Conservation (phyloP, 139 green algal species). For the Picochlorum sp. region DNA sequence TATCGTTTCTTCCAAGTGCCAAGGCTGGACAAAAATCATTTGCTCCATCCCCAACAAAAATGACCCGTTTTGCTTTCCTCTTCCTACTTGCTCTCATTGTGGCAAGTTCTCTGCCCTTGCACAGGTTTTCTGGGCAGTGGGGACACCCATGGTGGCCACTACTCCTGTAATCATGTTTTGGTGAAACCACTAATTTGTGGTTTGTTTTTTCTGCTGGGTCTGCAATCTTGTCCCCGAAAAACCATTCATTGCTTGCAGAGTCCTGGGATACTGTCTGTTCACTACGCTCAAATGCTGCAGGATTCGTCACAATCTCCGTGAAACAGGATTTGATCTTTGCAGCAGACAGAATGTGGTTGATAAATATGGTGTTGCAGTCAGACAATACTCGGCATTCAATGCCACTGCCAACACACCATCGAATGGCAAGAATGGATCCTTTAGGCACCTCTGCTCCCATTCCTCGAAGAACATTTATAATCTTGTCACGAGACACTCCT, state of each 20-base stretch:
- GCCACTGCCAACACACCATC: slow-evolving; percentile 18
- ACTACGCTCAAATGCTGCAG: slow-evolving; percentile 46
- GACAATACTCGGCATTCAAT: slow-evolving; percentile 45
- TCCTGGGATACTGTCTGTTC: neutral
- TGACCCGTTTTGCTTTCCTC: neutral
- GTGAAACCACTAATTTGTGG: slow-evolving; percentile 18
- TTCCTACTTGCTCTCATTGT: slow-evolving; percentile 17
- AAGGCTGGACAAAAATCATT: slow-evolving; percentile 76
- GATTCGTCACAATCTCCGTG: slow-evolving; percentile 55
- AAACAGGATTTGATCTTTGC: slow-evolving; percentile 24
- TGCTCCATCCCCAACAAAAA: slow-evolving; percentile 67
- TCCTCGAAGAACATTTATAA: slow-evolving; percentile 47
- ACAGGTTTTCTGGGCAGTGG: slow-evolving; percentile 68
- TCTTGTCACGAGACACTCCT: slow-evolving; percentile 52
- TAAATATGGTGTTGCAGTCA: slow-evolving; percentile 71
- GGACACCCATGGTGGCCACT: slow-evolving; percentile 47
- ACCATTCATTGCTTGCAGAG: neutral
- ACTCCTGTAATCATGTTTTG: slow-evolving; percentile 2
- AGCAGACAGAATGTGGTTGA: slow-evolving; percentile 57
- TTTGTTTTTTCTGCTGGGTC: neutral
- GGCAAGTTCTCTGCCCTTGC: slow-evolving; percentile 68
- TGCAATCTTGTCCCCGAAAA: neutral
- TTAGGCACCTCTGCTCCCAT: slow-evolving; percentile 56
- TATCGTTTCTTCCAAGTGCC: slow-evolving; percentile 46
- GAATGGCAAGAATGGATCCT: slow-evolving; percentile 35